Conservation (phyloP, 192 early-diverging fungal species). For the Entophlyctis luteolus region DNA sequence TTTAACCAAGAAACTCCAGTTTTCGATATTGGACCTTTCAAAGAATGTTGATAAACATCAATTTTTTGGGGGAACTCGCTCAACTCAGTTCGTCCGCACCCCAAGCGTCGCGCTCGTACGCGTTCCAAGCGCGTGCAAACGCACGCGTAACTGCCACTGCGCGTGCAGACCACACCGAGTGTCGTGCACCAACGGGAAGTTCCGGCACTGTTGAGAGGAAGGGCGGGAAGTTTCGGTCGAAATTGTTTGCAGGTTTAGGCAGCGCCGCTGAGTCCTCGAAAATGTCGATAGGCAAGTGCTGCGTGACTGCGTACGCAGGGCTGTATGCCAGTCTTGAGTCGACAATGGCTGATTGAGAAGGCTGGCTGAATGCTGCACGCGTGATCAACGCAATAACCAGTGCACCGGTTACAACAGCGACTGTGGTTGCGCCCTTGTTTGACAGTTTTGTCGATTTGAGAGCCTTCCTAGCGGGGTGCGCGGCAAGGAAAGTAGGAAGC, state of each 20-base stretch:
- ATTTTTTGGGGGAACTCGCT: neutral
- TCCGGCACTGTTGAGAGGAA: neutral
- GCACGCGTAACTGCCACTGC: conserved; percentile 54
- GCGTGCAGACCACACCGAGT: conserved; percentile 11
- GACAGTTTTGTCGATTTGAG: too few species aligned
- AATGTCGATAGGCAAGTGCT: neutral
- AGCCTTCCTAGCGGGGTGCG: too few species aligned
- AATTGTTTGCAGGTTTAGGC: neutral
- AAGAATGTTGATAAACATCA: neutral
- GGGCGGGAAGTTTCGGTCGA: neutral
- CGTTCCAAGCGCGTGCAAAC: conserved; percentile 71
- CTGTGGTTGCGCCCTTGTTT: too few species aligned
- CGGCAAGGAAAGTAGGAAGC: too few species aligned
- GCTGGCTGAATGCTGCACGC: too few species aligned
- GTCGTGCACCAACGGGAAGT: neutral
- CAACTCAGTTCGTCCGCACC: conserved; percentile 59
- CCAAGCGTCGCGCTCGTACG: conserved; percentile 71
- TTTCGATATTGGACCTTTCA: neutral
- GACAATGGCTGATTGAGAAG: too few species aligned
- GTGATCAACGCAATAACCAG: too few species aligned
- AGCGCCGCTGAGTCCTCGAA: conserved; percentile 4
- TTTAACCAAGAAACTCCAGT: conserved; percentile 27
- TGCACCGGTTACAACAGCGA: too few species aligned
- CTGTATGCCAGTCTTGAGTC: neutral
- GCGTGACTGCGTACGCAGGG: neutral